Evolutionary conservation across 352 stramenopile species (phyloP).

Genomic region (Pythium phragmiticola): DNA sequence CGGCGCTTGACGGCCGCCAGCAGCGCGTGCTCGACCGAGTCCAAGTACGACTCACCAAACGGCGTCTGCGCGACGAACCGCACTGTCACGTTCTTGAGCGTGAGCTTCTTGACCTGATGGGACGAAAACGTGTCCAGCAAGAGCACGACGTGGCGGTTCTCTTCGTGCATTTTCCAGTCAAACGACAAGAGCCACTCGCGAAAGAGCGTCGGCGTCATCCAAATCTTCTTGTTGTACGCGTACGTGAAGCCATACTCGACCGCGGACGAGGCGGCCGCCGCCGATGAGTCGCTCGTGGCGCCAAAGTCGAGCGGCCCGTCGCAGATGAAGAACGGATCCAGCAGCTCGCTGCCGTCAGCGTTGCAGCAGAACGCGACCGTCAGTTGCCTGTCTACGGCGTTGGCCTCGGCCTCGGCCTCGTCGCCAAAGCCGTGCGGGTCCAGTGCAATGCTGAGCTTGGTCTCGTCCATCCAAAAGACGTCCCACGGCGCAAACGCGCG

Average conservation of each 20-base stretch:
- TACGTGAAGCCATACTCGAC: constrained; percentile 53
- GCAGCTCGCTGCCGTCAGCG: constrained; percentile 59
- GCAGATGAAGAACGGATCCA: constrained; percentile 71
- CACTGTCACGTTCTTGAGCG: constrained; percentile 65
- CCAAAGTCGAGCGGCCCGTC: constrained; percentile 27
- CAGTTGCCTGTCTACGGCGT: constrained; percentile 31
- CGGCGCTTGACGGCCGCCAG: constrained; percentile 50
- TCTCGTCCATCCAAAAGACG: constrained; percentile 79
- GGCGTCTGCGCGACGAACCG: constrained; percentile 41
- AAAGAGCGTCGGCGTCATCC: constrained; percentile 72
- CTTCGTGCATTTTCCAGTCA: constrained; percentile 77
- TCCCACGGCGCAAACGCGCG: constrained; percentile 50
- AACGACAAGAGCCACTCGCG: constrained; percentile 75
- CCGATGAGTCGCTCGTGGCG: not conserved
- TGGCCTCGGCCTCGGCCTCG: not conserved
- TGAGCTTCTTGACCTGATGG: constrained; percentile 54
- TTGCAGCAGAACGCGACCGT: constrained; percentile 70
- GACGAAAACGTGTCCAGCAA: constrained; percentile 59
- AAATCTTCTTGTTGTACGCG: constrained; percentile 66
- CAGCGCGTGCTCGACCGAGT: constrained; percentile 42
- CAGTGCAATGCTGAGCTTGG: constrained; percentile 49
- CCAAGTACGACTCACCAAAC: constrained; percentile 41
- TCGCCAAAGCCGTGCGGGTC: constrained; percentile 2
- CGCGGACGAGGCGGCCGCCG: not conserved
- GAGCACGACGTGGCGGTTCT: constrained; percentile 66